A percentile compares a stretch with the other conserved stretches of the same genome.
These are phyloP conservation scores for Dothistroma septosporum DNA, from an alignment of 2,329 filamentous ascomycete genomes.

Conservation along the genomic window DNA sequence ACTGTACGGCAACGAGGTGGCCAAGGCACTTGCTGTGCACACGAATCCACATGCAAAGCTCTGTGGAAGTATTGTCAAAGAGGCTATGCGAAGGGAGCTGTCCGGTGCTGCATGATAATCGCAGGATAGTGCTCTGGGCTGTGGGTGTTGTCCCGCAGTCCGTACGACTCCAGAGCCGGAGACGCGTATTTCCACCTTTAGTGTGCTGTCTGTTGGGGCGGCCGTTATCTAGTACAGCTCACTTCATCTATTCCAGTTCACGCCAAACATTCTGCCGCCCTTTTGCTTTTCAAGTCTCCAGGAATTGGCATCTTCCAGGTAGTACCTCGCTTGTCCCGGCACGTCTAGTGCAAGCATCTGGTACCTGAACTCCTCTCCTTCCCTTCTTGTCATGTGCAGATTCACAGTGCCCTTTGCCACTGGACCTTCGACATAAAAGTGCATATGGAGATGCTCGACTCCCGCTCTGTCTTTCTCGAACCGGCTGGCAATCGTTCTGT, in stretches of 20 bases:
- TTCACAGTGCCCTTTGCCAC: conserved; percentile 67
- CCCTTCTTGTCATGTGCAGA: conserved; percentile 70
- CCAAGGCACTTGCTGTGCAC: conserved; percentile 54
- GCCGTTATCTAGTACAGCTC: not conserved
- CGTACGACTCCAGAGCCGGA: not conserved
- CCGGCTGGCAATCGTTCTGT: conserved; percentile 50
- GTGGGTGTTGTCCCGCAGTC: not conserved
- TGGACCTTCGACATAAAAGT: conserved; percentile 82
- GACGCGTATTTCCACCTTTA: not conserved
- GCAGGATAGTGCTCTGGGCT: not conserved
- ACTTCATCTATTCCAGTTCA: conserved; percentile 50
- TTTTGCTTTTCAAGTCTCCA: conserved; percentile 40
- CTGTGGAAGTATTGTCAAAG: conserved; percentile 59
- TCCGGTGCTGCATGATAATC: conserved; percentile 21
- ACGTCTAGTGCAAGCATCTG: conserved; percentile 77
- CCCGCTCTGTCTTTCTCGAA: conserved; percentile 67
- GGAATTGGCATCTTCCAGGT: conserved; percentile 59
- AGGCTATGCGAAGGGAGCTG: conserved; percentile 55
- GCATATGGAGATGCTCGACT: conserved; percentile 75
- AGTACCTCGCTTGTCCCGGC: conserved; percentile 60
- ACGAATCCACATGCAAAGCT: conserved; percentile 62
- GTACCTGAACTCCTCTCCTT: conserved; percentile 67
- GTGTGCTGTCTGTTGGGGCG: not conserved
- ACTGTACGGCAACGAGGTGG: conserved; percentile 54
- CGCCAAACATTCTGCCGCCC: conserved; percentile 55